A percentile compares a stretch with the other conserved stretches of the same genome.
Evolutionary conservation across 179 eudicot genomes (phyloP).

Genomic region (Beta lomatogona): DNA sequence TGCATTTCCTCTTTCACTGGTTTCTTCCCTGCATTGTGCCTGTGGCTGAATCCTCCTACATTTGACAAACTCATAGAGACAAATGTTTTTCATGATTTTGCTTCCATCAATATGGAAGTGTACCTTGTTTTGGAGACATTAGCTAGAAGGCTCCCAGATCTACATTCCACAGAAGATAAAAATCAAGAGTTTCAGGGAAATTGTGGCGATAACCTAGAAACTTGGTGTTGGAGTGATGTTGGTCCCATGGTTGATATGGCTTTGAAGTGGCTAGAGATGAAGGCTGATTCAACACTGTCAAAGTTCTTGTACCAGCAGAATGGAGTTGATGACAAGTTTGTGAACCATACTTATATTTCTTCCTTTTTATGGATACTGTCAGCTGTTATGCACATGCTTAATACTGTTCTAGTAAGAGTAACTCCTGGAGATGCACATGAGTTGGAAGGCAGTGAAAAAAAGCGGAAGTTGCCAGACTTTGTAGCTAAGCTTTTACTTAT

Average conservation of each 20-base stretch:
- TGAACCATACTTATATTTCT: constrained; percentile 25
- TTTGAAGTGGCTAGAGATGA: constrained; percentile 60
- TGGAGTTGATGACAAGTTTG: constrained; percentile 25
- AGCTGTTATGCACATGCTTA: constrained; percentile 66
- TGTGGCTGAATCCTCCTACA: constrained; percentile 74
- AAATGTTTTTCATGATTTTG: constrained; percentile 59
- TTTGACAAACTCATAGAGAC: constrained; percentile 53
- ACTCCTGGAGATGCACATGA: constrained; percentile 49
- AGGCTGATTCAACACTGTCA: constrained; percentile 38
- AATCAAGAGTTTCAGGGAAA: constrained; percentile 28
- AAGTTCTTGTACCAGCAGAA: constrained; percentile 37
- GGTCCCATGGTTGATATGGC: constrained; percentile 75
- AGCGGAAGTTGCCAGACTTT: constrained; percentile 66
- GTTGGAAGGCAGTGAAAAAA: constrained; percentile 30
- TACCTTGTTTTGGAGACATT: constrained; percentile 66
- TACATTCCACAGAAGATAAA: constrained; percentile 36
- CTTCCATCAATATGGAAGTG: constrained; percentile 62
- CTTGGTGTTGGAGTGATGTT: constrained; percentile 74
- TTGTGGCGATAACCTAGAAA: constrained; percentile 40
- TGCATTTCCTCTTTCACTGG: constrained; percentile 63
- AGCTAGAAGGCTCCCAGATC: constrained; percentile 62
- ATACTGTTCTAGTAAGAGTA: constrained; percentile 56
- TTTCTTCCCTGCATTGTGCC: constrained; percentile 69
- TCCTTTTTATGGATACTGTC: constrained; percentile 73
- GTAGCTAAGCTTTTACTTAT: constrained; percentile 58